phyloP scores from a whole-genome alignment of 345 rosid genomes.

The Acer saccharum region DNA sequence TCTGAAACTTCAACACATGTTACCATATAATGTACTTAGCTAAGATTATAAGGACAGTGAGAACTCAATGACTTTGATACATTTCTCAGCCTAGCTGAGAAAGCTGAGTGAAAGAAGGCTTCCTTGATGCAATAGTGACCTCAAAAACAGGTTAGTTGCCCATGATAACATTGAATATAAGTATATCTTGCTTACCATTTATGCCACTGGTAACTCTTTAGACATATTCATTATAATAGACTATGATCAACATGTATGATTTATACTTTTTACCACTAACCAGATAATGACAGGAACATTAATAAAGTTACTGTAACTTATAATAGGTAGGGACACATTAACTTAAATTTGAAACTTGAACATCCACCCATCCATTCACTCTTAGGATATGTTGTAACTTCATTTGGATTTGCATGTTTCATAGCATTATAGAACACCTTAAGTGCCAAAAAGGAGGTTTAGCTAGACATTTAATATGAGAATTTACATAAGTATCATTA shows the following conservation, averaged over 20 bases:
- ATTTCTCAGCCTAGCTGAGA: neutral
- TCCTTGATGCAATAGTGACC: neutral
- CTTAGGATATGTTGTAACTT: too few relatives aligned
- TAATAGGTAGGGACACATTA: too few relatives aligned
- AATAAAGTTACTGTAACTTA: neutral
- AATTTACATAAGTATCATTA: neutral
- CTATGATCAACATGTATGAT: neutral
- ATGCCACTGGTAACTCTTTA: neutral
- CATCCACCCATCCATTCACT: too few relatives aligned
- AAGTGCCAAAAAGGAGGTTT: neutral
- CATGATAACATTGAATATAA: neutral
- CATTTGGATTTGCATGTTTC: neutral
- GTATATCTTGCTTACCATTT: neutral
- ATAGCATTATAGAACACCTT: neutral
- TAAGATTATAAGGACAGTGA: neutral
- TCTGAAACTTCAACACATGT: neutral
- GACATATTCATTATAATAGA: neutral
- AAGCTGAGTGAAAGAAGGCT: neutral
- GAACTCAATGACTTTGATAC: neutral
- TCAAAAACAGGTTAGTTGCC: conserved; percentile 1
- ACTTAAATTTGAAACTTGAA: neutral
- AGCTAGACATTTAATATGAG: neutral
- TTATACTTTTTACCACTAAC: neutral
- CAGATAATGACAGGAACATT: neutral
- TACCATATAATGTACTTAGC: neutral